A percentile compares a stretch with the other conserved stretches of the same genome.
phyloP scores from a whole-genome alignment of 805 yeast genomes.

The Metschnikowia cerradonensis region DNA sequence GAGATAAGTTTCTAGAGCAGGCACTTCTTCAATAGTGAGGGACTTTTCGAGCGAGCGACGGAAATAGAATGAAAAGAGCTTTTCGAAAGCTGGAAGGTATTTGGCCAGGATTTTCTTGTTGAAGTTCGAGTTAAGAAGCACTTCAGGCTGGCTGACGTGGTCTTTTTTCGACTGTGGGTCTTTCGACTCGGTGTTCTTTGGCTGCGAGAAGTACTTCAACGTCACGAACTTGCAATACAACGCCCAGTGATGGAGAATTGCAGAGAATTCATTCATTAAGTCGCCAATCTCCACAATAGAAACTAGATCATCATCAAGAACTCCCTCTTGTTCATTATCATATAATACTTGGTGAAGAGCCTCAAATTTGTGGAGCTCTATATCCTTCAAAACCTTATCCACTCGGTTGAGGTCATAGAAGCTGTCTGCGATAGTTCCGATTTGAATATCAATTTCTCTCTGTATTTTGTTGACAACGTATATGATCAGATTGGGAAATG shows the following conservation, averaged over 20 bases:
- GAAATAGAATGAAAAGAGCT: conserved; percentile 60
- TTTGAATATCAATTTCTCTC: conserved; percentile 87
- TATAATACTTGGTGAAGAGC: conserved; percentile 17
- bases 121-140: conserved; percentile 53
- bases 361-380: conserved; percentile 45
- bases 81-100: conserved; percentile 60
- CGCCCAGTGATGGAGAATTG: conserved; percentile 83
- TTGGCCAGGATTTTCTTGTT: conserved; percentile 50
- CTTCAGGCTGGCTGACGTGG: conserved; percentile 43
- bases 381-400: conserved; percentile 51
- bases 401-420: conserved; percentile 71
- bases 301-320: conserved; percentile 33
- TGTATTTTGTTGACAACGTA: conserved; percentile 72
- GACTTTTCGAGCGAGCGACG: conserved; percentile 80
- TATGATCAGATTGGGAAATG: conserved; percentile 56
- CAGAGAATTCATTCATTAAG: conserved; percentile 63
- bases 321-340: conserved; percentile 14
- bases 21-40: conserved; percentile 72
- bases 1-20: conserved; percentile 42
- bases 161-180: conserved; percentile 10
- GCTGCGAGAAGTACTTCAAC: conserved; percentile 51
- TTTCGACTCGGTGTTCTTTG: conserved; percentile 1
- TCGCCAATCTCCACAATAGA: conserved; percentile 67
- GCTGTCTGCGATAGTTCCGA: conserved; percentile 82
- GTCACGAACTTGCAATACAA: conserved; percentile 71